Percentiles rank a stretch among this genome's conserved stretches.
Evolutionary conservation across 495 filamentous ascomycete genomes (phyloP).

Genomic region (Chaetomidium leptoderma): DNA sequence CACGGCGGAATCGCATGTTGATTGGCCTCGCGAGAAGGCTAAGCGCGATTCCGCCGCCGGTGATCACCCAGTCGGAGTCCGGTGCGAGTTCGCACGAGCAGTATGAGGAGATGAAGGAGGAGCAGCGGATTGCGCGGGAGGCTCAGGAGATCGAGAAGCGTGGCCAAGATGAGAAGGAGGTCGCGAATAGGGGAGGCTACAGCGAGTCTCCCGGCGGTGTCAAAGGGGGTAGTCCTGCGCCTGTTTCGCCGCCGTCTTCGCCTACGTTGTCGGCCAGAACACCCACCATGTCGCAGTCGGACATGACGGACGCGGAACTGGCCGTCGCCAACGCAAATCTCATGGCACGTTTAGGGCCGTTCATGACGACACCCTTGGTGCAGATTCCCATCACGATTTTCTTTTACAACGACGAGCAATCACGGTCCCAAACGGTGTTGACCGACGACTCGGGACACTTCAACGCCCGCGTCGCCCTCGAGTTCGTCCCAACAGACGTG

Average conservation of each 20-base stretch:
- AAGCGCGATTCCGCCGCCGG: constrained; percentile 75
- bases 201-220: constrained; percentile 39
- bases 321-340: constrained; percentile 77
- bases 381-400: constrained; percentile 78
- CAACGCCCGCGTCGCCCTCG: constrained; percentile 63
- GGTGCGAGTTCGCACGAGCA: constrained; percentile 31
- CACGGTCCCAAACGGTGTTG: constrained; percentile 69
- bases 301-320: constrained; percentile 63
- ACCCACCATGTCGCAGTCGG: constrained; percentile 52
- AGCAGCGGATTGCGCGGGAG: constrained; percentile 64
- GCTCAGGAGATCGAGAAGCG: constrained; percentile 67
- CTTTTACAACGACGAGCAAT: constrained; percentile 79
- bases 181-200: constrained; percentile 60
- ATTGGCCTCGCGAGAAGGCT: constrained; percentile 78
- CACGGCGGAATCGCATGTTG: constrained; percentile 76
- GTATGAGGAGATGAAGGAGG: constrained; percentile 43
- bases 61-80: constrained; percentile 24
- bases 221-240: constrained; percentile 24
- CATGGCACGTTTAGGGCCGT: constrained; percentile 81
- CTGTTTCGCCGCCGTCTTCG: constrained; percentile 30
- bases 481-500: constrained; percentile 87
- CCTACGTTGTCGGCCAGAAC: constrained; percentile 33
- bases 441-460: constrained; percentile 92
- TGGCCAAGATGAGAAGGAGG: constrained; percentile 65
- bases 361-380: constrained; percentile 74